phyloP scores from a whole-genome alignment of 2,329 filamentous ascomycete species.

The Cordyceps javanica region DNA sequence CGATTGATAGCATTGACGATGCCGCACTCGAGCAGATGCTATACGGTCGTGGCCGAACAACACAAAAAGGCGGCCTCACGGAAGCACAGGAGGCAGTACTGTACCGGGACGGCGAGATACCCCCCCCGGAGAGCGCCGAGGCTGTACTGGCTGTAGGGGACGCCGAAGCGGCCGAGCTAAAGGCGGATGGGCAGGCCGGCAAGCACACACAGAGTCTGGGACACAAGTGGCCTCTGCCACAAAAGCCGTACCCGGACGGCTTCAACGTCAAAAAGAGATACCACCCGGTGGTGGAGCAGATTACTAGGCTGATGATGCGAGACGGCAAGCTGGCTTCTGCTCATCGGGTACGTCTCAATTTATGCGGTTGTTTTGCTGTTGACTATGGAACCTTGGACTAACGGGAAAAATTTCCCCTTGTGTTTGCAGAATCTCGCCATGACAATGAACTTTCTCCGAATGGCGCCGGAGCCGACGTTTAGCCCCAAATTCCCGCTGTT shows the following conservation, averaged over 20 bases:
- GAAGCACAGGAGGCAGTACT: slow-evolving; percentile 38
- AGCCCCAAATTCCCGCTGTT: slow-evolving; percentile 66
- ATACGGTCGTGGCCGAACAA: slow-evolving; percentile 29
- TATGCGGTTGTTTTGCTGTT: neutral
- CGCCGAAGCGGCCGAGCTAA: slow-evolving; percentile 13
- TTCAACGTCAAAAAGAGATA: slow-evolving; percentile 73
- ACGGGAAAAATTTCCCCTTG: neutral
- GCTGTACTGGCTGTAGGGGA: slow-evolving; percentile 21
- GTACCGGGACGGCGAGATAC: slow-evolving; percentile 36
- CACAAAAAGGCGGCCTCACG: slow-evolving; percentile 30
- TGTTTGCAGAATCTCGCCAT: slow-evolving; percentile 67
- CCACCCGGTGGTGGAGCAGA: slow-evolving; percentile 75
- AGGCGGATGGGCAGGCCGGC: neutral
- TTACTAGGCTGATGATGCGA: slow-evolving; percentile 86
- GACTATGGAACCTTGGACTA: too few species aligned
- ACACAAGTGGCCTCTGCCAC: slow-evolving; percentile 73
- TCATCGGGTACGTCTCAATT: slow-evolving; percentile 66
- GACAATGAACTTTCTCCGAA: slow-evolving; percentile 80
- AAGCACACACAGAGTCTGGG: slow-evolving; percentile 37
- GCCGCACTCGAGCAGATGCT: slow-evolving; percentile 30
- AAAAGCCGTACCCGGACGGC: slow-evolving; percentile 54
- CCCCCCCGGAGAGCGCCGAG: slow-evolving; percentile 27
- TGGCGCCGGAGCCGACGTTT: slow-evolving; percentile 69
- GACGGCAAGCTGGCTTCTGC: slow-evolving; percentile 86
- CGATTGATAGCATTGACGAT: slow-evolving; percentile 26